Base-by-base conservation (phyloP, 1,284 basidiomycete genomes). In the Microbotryum lychnidis-dioicae region DNA sequence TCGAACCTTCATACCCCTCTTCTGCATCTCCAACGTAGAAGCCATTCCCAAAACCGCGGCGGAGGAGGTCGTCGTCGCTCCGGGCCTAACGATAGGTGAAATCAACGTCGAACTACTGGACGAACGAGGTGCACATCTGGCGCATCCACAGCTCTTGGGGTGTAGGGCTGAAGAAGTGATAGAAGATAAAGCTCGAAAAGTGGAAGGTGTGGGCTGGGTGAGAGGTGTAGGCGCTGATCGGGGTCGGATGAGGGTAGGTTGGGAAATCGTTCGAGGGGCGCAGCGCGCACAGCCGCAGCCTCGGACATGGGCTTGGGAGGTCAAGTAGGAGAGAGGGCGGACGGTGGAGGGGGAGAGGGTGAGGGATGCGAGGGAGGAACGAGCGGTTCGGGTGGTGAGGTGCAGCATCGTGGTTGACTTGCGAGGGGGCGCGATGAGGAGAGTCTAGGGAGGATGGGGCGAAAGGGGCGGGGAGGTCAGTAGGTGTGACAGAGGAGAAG, bases 1-100 rank as follows among this genome's bases (percentile, higher is more conserved):
- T 64, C 93, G 84, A 60, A 98, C 93, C 81, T 97, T 98, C 89
- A 97, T 96, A 48, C 91, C 91, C 68, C 93, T 79, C 31, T 59
- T 54, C 37, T 53, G 51, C 51, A 53, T n/a, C 5, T 25, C 51
- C 20, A 2, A 25, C 12, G 51, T 23, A 25, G 51, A 53, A 18
- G 51, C 2, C 23, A 23, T 23, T 23, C 50, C 21, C 23, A 12
- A 10, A 33, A 3, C 25, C 23, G 50, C 25, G 5, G 46, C 14
- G 5, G 46, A 7, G 8, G 46, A 37, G 6, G 42, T 9, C 50
- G 56, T 29, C 7, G 4, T 21, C 18, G 44, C 31, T 20, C 23
- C 18, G 1, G 50, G 37, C 14, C 12, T 25, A 8, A 52, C 44
- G 3, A 33, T 48, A 6, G 51, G 51, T 25, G 51, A 53, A 2